A percentile compares a stretch with the other conserved stretches of the same genome.
Conservation (phyloP, 495 filamentous ascomycete species). For the Penicillium canescens region DNA sequence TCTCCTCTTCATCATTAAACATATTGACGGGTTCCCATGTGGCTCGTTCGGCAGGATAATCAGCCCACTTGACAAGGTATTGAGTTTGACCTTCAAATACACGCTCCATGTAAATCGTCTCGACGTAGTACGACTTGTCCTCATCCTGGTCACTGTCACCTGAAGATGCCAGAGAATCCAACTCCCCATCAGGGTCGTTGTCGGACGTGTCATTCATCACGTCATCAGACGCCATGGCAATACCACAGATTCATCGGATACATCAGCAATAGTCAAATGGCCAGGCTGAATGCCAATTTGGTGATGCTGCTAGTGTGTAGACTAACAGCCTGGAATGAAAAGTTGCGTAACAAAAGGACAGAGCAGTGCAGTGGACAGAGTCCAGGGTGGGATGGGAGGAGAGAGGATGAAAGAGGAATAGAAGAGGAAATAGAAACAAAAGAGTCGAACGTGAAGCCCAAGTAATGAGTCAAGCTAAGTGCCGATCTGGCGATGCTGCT, state of each 20-base stretch:
- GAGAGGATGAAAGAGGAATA: too few species aligned
- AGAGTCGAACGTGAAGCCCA: too few species aligned
- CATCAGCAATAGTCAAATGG: too few species aligned
- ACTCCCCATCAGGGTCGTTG: constrained; percentile 37
- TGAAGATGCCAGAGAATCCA: constrained; percentile 65
- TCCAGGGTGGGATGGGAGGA: background rate
- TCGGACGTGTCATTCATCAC: constrained; percentile 30
- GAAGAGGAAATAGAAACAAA: too few species aligned
- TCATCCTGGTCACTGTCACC: constrained; percentile 35
- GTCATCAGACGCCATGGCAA: constrained; percentile 6
- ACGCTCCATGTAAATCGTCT: constrained; percentile 51
- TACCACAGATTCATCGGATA: background rate
- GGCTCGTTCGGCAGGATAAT: constrained; percentile 53
- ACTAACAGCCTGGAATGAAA: too few species aligned
- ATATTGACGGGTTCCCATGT: constrained; percentile 65
- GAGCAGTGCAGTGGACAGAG: background rate
- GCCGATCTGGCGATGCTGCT: too few species aligned
- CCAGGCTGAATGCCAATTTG: too few species aligned
- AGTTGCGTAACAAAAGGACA: too few species aligned
- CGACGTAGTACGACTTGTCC: constrained; percentile 40
- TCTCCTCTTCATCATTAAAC: constrained; percentile 45
- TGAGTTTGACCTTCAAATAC: constrained; percentile 28
- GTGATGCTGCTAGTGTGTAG: too few species aligned
- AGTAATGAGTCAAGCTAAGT: too few species aligned
- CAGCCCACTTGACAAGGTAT: constrained; percentile 68